Evolutionary conservation across 225 moss, liverwort and hornwort species (phyloP), one percentile per base, ranked within the genome.

Genomic region (Physcomitrellopsis africana): DNA sequence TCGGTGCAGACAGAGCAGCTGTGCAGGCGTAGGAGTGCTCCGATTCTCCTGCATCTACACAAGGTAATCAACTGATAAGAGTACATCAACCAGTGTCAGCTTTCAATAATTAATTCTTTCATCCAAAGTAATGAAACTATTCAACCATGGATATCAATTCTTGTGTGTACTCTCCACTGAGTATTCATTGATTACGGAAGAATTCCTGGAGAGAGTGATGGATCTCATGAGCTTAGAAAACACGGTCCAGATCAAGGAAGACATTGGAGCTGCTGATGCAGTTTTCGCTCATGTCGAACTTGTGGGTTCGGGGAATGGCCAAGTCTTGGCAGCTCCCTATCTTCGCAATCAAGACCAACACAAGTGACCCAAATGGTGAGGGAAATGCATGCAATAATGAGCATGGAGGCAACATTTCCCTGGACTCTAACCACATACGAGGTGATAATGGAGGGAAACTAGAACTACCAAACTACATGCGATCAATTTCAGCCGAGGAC

Each of bases 301-400:
- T 86, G 37, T 96, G 94, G 94, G 96, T 96, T 41, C 77, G 94
- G 32, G 94, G 92, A 58, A 96, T 96, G 96, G 96, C 96, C 3
- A 94, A 94, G 81, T 91, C 86, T 78, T 70, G 96, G 46, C 96
- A 96, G 65, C 92, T 94, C 60, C 91, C 94, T 37, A 86, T 96
- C 65, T 91, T 96, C 56, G 94, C 88, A 47, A 92, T 96, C 68
- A 96, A 96, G 96, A 91, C 94, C 18, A 96, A 96, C 81, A 94
- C 96, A 37, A 96, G 32, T 96, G 96, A 94, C 96, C 14, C 96
- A 96, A 82, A 96, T 96, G 94, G 96, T 96, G 69, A 91, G 96
- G 61, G 94, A 94, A 1, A 91, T 96, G 96, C 87, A 92, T 45
- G 88, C 96, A 76, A 94, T 96, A 56, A 80, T 94, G 78, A 91